A percentile compares a stretch with the other conserved stretches of the same genome.
phyloP scores from a whole-genome alignment of 257 asterid genomes.

The Cordia subcordata region DNA sequence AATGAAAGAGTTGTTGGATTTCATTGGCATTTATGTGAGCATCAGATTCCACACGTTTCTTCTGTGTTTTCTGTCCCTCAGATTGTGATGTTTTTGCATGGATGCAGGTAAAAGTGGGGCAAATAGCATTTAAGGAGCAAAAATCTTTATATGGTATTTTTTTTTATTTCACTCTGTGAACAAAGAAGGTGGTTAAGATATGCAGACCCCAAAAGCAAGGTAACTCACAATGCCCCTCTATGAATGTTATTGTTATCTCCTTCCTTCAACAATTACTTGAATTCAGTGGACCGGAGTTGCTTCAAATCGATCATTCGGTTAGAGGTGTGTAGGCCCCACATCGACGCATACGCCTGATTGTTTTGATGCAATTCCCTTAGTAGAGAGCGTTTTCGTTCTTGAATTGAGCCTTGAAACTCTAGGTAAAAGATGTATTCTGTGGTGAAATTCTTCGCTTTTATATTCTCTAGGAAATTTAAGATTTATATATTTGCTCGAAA shows the following conservation, averaged over 20 bases:
- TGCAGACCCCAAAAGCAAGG: slow-evolving; percentile 25
- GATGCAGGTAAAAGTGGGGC: slow-evolving; percentile 61
- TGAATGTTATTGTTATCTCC: slow-evolving; percentile 2
- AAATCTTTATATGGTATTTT: slow-evolving; percentile 3
- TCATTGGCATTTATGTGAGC: slow-evolving; percentile 41
- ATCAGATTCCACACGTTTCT: slow-evolving; percentile 47
- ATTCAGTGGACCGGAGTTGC: too few species aligned
- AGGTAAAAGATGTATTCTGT: not conserved
- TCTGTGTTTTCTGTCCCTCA: slow-evolving; percentile 18
- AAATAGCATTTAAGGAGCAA: slow-evolving; percentile 39
- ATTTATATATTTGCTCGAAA: too few species aligned
- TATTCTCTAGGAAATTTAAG: too few species aligned
- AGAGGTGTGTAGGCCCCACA: too few species aligned
- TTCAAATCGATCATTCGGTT: too few species aligned
- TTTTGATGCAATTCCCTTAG: too few species aligned
- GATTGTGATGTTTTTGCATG: slow-evolving; percentile 36
- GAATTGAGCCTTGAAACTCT: too few species aligned
- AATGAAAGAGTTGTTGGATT: not conserved
- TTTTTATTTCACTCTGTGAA: not conserved
- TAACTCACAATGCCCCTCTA: not conserved
- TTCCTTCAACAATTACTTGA: not conserved
- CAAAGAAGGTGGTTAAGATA: slow-evolving; percentile 6
- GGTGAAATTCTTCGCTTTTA: not conserved
- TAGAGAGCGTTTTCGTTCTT: not conserved
- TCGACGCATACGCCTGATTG: too few species aligned